These are phyloP conservation scores for Thielaviopsis ethacetica DNA, from an alignment of 2,329 filamentous ascomycete species.

Conservation along the genomic window DNA sequence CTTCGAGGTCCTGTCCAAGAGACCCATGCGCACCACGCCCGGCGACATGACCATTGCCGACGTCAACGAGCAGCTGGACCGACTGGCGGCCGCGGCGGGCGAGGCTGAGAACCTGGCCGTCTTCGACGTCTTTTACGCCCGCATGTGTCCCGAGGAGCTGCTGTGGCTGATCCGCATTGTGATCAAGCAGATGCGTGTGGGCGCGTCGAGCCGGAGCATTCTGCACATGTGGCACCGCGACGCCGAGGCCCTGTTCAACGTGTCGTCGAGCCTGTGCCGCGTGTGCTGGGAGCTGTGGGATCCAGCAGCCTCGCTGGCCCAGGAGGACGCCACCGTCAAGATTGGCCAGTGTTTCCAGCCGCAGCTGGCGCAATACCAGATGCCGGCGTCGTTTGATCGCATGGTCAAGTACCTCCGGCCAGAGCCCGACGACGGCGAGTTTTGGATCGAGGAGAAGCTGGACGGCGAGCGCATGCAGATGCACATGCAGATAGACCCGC, in stretches of 20 bases:
- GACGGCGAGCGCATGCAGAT: conserved; percentile 96
- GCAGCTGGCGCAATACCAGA: conserved; percentile 84
- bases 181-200: conserved; percentile 56
- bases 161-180: conserved; percentile 93
- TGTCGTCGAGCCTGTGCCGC: conserved; percentile 74
- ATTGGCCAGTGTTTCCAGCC: conserved; percentile 96
- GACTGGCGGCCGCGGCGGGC: conserved; percentile 54
- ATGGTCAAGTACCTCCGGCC: conserved; percentile 54
- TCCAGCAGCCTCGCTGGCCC: conserved; percentile 53
- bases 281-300: conserved; percentile 92
- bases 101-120: conserved; percentile 76
- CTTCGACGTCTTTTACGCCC: conserved; percentile 67
- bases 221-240: conserved; percentile 71
- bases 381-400: conserved; percentile 57
- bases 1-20: conserved; percentile 69
- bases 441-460: conserved; percentile 96
- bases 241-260: conserved; percentile 64
- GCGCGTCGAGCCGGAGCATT: conserved; percentile 76
- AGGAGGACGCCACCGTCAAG: conserved; percentile 55
- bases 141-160: conserved; percentile 86
- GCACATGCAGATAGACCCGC: conserved; percentile 65
- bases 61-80: conserved; percentile 74
- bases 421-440: conserved; percentile 55
- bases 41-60: conserved; percentile 76
- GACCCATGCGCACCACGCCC: conserved; percentile 55